phyloP scores from a whole-genome alignment of 345 rosid species.

The Citrus inodora region DNA sequence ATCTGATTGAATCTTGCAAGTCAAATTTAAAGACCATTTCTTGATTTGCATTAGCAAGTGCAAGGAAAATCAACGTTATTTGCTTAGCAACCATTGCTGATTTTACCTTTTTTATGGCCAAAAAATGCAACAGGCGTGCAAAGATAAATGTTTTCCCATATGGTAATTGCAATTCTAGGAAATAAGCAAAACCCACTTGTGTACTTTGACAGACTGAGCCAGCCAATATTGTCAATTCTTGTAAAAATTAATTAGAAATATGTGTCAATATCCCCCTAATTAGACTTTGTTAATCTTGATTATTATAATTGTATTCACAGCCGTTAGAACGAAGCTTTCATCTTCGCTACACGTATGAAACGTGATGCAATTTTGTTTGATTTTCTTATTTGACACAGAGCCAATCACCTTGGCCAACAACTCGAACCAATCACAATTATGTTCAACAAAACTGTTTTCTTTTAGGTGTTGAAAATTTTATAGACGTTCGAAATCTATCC shows the following conservation, averaged over 20 bases:
- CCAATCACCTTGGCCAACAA: constrained; percentile 3
- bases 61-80: background rate
- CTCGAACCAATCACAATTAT: background rate
- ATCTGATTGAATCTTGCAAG: background rate
- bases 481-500: background rate
- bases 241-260: background rate
- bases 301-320: background rate
- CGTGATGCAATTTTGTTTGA: background rate
- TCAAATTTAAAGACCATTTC: background rate
- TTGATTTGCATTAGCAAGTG: background rate
- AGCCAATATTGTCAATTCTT: background rate
- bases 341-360: background rate
- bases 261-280: background rate
- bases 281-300: background rate
- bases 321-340: background rate
- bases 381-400: background rate
- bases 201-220: background rate
- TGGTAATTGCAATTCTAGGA: background rate
- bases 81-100: background rate
- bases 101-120: background rate
- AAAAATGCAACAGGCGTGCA: background rate
- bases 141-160: background rate
- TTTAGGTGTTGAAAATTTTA: background rate
- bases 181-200: background rate
- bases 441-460: background rate